Evolutionary conservation across 2,329 filamentous ascomycete species (phyloP), one percentile per base, ranked within the genome.

Genomic region (Orbilia ellipsospora): DNA sequence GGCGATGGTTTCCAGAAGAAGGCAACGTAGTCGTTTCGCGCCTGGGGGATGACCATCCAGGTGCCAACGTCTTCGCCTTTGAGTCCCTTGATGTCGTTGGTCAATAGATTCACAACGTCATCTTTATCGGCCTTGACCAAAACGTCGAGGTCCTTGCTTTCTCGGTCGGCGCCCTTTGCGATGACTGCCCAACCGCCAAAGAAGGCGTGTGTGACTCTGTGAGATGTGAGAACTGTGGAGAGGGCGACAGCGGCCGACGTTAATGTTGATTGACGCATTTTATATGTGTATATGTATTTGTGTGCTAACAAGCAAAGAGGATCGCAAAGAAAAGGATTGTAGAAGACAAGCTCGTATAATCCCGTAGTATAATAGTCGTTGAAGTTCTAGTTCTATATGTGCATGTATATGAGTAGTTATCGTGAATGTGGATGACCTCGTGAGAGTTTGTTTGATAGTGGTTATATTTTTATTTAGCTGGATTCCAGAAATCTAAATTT

Each of bases 121-220:
- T 78, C 68, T 55, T 80, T 80, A 5, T 78, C 73, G 28, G 77
- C 78, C 23, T 77, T 77, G 54, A 80, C 79, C 15, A 80, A 77
- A 64, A 80, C 77, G 48, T 80, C 79, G 36, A 80, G 76, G 73
- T 80, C 79, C 77, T 80, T 80, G 54, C 78, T 79, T 77, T 80
- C 79, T 16, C 79, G 79, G 57, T 78, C 77, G 31, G 77, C 64
- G 15, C 78, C 77, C 15, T 78, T 78, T 16, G 78, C 78, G 16
- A 80, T 78, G 52, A 80, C 79, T 36, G 79, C 79, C 77, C 79
- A 80, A 63, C 79, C 79, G 60, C 79, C 79, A 61, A 80, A 80
- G 77, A 80, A 80, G 42, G 78, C 78, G 50, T 80, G 79, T 55
- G 77, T 77, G 67, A 80, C 77, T 67, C 78, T 76, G 70, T 80